Conservation (phyloP, 768 basidiomycete species). For the Auriscalpium microsporum region DNA sequence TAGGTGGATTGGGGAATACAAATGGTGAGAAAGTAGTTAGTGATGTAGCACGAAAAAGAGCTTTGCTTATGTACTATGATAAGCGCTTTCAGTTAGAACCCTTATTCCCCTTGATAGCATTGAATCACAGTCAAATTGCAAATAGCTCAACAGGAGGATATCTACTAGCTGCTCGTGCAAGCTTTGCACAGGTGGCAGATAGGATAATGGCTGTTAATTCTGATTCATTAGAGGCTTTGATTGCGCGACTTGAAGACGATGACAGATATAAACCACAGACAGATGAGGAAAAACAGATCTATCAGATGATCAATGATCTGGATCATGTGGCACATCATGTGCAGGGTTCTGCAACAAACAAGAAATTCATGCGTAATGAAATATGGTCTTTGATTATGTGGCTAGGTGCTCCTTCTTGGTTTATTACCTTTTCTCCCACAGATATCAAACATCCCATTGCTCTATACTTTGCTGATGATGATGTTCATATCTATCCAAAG, state of each 20-base stretch:
- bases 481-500: not conserved
- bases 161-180: conserved; percentile 3
- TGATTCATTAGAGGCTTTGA: not conserved
- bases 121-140: conserved; percentile 32
- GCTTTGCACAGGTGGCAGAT: conserved; percentile 4
- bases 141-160: conserved; percentile 20
- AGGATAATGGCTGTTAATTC: conserved; percentile 1
- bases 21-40: conserved; percentile 9
- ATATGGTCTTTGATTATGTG: conserved; percentile 12
- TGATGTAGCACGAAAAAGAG: conserved; percentile 19
- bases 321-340: conserved; percentile 13
- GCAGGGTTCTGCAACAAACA: conserved; percentile 7
- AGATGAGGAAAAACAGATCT: conserved; percentile 2
- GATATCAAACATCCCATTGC: conserved; percentile 14
- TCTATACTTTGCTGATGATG: conserved; percentile 11
- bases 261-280: conserved; percentile 2
- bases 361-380: conserved; percentile 13
- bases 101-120: conserved; percentile 30
- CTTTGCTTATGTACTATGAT: conserved; percentile 31
- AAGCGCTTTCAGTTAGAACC: conserved; percentile 31
- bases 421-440: conserved; percentile 17
- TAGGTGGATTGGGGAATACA: conserved; percentile 26
- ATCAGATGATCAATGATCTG: conserved; percentile 5
- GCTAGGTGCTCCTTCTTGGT: conserved; percentile 13
- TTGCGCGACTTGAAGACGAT: not conserved